Evolutionary conservation across 2,329 filamentous ascomycete genomes (phyloP).

Genomic region (Rugonectria rugulosa): DNA sequence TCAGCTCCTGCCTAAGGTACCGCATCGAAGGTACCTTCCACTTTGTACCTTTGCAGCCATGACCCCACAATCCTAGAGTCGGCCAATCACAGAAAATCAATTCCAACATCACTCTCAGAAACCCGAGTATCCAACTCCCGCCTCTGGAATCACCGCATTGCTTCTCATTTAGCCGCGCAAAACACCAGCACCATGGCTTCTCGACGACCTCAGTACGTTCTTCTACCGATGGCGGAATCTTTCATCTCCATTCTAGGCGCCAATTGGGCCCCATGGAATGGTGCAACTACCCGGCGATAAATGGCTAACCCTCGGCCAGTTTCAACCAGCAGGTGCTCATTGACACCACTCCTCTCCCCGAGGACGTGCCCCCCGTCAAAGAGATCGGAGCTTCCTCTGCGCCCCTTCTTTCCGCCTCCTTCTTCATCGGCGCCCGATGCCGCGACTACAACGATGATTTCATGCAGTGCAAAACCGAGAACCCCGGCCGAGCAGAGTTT

Average conservation of each 20-base stretch:
- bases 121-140: constrained; percentile 41
- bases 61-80: constrained; percentile 34
- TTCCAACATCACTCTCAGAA: constrained; percentile 51
- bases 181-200: constrained; percentile 49
- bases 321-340: constrained; percentile 94
- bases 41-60: constrained; percentile 38
- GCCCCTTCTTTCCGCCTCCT: constrained; percentile 88
- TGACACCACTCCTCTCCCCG: constrained; percentile 95
- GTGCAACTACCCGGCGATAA: constrained; percentile 23
- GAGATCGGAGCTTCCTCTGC: constrained; percentile 94
- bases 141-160: constrained; percentile 40
- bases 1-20: constrained; percentile 8
- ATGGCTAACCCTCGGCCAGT: constrained; percentile 58
- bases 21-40: not conserved
- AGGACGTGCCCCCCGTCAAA: constrained; percentile 88
- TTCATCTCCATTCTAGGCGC: not conserved
- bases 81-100: constrained; percentile 49
- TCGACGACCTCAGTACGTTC: constrained; percentile 53
- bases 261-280: constrained; percentile 32
- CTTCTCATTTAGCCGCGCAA: constrained; percentile 39
- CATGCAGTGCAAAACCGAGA: constrained; percentile 99
- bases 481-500: constrained; percentile 87
- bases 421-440: constrained; percentile 97
- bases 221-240: not conserved
- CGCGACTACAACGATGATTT: constrained; percentile 97